Evolutionary conservation across 331 rosid genomes (phyloP).

Genomic region (Acacia pycnantha): DNA sequence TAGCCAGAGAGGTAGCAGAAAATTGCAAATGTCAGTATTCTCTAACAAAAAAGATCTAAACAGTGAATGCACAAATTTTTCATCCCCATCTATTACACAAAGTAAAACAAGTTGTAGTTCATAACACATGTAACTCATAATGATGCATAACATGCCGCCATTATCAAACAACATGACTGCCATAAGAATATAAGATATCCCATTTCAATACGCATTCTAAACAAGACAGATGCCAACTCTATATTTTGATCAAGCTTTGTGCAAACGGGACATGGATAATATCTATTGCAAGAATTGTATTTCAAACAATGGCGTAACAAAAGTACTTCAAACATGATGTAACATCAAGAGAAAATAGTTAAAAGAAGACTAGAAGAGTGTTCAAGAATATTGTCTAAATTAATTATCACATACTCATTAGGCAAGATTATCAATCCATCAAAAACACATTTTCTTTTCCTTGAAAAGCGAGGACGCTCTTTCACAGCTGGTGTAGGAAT

Average conservation of each 20-base stretch:
- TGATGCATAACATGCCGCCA: not conserved
- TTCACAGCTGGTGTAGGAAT: conserved; percentile 62
- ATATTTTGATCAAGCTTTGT: not conserved
- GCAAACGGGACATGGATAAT: not conserved
- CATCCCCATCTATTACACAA: not conserved
- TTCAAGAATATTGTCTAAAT: conserved; percentile 9
- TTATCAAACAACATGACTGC: not conserved
- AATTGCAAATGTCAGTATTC: not conserved
- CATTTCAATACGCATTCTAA: not conserved
- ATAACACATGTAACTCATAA: not conserved
- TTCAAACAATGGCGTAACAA: not conserved
- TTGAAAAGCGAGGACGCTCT: conserved; percentile 41
- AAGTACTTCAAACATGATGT: conserved; percentile 10
- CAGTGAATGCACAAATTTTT: not conserved
- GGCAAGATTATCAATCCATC: conserved; percentile 53
- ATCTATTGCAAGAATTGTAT: not conserved
- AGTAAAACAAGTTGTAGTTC: not conserved
- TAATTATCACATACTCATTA: conserved; percentile 52
- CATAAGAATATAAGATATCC: not conserved
- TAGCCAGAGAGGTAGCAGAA: not conserved
- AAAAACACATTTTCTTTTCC: conserved; percentile 60
- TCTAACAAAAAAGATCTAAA: not conserved
- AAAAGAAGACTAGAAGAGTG: conserved; percentile 7
- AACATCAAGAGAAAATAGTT: conserved; percentile 6
- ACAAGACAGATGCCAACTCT: not conserved